Conservation (phyloP, 2,329 filamentous ascomycete genomes). For the Hymenoscyphus scutula region DNA sequence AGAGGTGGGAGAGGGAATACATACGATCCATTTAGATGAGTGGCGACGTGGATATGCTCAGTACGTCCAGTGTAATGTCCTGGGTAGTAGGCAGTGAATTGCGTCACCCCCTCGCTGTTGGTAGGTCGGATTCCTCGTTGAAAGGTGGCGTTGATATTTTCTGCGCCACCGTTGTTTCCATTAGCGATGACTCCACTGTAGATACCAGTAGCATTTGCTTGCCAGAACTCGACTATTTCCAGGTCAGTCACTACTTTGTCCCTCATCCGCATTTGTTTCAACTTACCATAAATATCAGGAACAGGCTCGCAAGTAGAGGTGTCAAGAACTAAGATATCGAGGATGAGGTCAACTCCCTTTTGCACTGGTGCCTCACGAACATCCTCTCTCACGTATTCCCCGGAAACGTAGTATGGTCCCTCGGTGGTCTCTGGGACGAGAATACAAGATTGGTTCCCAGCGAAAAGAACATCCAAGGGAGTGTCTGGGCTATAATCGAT, state of each 20-base stretch:
- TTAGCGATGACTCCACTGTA: slow-evolving; percentile 49
- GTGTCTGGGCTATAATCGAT: too few species aligned
- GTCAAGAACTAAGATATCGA: slow-evolving; percentile 50
- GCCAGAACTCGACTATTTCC: slow-evolving; percentile 37
- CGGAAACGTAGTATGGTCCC: slow-evolving; percentile 50
- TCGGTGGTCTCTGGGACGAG: slow-evolving; percentile 51
- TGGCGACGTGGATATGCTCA: slow-evolving; percentile 48
- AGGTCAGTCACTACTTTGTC: too few species aligned
- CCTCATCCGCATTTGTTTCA: slow-evolving; percentile 47
- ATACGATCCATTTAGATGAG: slow-evolving; percentile 39
- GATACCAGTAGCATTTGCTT: slow-evolving; percentile 39
- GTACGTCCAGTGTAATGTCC: slow-evolving; percentile 45
- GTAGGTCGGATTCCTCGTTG: slow-evolving; percentile 43
- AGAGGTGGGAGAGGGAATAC: too few species aligned
- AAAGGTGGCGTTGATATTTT: slow-evolving; percentile 40
- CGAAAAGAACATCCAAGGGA: too few species aligned
- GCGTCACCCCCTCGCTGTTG: slow-evolving; percentile 41
- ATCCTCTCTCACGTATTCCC: slow-evolving; percentile 41
- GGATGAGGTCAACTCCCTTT: slow-evolving; percentile 44
- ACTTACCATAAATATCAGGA: neutral
- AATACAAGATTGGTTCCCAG: slow-evolving; percentile 38
- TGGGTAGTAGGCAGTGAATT: slow-evolving; percentile 42
- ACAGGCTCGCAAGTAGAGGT: slow-evolving; percentile 13
- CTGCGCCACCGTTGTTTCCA: slow-evolving; percentile 40
- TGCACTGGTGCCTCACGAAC: slow-evolving; percentile 37